Evolutionary conservation across 78 protist species (phyloP).

Genomic region (Pelomyxa schiedti): DNA sequence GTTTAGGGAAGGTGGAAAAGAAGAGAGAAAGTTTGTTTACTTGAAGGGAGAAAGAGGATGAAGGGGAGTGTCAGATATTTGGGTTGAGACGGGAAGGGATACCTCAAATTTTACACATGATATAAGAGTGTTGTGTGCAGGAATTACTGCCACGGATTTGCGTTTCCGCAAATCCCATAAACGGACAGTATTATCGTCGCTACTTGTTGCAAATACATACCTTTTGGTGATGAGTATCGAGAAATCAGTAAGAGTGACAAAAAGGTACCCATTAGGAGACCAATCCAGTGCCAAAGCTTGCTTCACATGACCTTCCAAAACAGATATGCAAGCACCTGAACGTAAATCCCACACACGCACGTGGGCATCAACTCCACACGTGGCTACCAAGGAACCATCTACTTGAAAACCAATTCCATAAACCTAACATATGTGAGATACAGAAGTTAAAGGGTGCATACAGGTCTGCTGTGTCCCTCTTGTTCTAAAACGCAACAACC

Average conservation of each 20-base stretch:
- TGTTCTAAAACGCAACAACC: slow-evolving; percentile 32
- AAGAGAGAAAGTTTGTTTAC: no score
- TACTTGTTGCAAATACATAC: slow-evolving; percentile 46
- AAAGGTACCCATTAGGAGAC: slow-evolving; percentile 56
- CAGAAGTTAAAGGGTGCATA: background rate
- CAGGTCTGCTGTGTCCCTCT: slow-evolving; percentile 56
- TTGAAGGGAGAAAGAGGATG: no score
- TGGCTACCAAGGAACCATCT: slow-evolving; percentile 62
- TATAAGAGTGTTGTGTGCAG: slow-evolving; percentile 52
- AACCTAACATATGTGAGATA: background rate
- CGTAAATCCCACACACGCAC: slow-evolving; percentile 69
- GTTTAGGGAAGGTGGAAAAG: no score
- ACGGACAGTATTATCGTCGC: slow-evolving; percentile 49
- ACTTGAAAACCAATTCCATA: slow-evolving; percentile 45
- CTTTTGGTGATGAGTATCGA: no score
- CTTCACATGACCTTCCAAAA: slow-evolving; percentile 56
- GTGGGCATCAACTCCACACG: slow-evolving; percentile 38
- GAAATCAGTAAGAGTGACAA: no score
- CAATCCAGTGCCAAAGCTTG: slow-evolving; percentile 49
- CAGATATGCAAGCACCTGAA: slow-evolving; percentile 44
- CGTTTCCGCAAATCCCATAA: slow-evolving; percentile 66
- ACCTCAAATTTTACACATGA: slow-evolving; percentile 15
- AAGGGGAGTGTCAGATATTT: no score
- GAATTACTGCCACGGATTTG: slow-evolving; percentile 13
- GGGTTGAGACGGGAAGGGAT: no score